Percentiles rank a stretch among this genome's conserved stretches.
Evolutionary conservation across 148 eudicot genomes (phyloP).

Genomic region (Dysphania ambrosioides): DNA sequence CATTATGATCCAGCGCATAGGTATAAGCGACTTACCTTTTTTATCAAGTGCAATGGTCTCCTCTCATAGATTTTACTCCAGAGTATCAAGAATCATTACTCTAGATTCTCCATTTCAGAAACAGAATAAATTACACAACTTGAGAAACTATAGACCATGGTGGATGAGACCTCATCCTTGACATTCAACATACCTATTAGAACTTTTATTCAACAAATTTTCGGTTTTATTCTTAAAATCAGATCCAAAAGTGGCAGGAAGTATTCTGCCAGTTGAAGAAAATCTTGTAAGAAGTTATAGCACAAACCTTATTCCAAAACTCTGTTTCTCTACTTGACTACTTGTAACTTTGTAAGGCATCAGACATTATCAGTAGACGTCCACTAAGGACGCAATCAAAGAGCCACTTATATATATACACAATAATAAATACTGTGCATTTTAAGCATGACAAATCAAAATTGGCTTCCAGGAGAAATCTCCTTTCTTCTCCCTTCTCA

Average conservation of each 20-base stretch:
- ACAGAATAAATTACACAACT: background rate
- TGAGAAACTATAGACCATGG: background rate
- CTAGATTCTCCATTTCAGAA: background rate
- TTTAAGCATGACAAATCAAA: background rate
- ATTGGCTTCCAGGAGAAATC: background rate
- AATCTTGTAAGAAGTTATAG: background rate
- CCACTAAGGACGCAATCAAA: background rate
- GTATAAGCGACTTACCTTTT: background rate
- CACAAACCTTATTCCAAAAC: background rate
- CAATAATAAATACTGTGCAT: background rate
- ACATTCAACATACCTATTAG: background rate
- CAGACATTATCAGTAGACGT: too few relatives aligned
- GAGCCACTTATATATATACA: background rate
- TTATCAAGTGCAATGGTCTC: background rate
- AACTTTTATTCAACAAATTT: background rate
- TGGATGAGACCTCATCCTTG: background rate
- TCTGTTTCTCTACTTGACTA: background rate
- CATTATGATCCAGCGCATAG: background rate
- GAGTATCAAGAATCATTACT: background rate
- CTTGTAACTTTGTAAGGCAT: too few relatives aligned
- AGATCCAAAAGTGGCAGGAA: background rate
- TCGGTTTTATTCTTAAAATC: background rate
- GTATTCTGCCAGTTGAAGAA: background rate
- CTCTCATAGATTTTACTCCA: too few relatives aligned
- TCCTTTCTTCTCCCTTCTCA: background rate